A percentile compares a stretch with the other conserved stretches of the same genome.
Conservation (phyloP, 2,329 filamentous ascomycete genomes). For the Fusarium nematophilum region DNA sequence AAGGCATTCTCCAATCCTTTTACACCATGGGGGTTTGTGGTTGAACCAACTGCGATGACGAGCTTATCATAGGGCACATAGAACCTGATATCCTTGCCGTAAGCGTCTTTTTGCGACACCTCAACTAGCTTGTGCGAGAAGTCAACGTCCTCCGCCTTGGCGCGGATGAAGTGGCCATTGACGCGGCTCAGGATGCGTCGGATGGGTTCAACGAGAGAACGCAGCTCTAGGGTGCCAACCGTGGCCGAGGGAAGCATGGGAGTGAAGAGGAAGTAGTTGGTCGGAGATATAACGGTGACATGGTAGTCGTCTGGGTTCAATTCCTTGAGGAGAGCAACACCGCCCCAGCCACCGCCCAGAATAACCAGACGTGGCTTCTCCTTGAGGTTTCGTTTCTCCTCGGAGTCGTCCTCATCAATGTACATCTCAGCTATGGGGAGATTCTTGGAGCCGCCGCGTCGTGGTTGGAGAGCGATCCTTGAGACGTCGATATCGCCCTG, state of each 20-base stretch:
- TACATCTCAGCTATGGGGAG: constrained; percentile 89
- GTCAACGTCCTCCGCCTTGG: constrained; percentile 86
- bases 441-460: constrained; percentile 91
- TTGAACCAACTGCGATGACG: constrained; percentile 89
- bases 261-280: constrained; percentile 98
- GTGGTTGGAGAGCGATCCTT: constrained; percentile 81
- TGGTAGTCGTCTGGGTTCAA: constrained; percentile 93
- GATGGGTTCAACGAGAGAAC: constrained; percentile 93
- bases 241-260: constrained; percentile 98
- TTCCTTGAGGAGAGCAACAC: constrained; percentile 90
- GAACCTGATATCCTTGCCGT: constrained; percentile 82
- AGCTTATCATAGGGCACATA: constrained; percentile 98
- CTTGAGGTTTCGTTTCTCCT: constrained; percentile 76
- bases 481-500: constrained; percentile 84
- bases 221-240: constrained; percentile 90
- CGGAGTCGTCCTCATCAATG: constrained; percentile 87
- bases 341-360: constrained; percentile 94
- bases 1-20: constrained; percentile 93
- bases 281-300: constrained; percentile 92
- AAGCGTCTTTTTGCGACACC: constrained; percentile 76
- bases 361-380: constrained; percentile 94
- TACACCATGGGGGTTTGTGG: constrained; percentile 94
- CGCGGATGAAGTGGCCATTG: constrained; percentile 89
- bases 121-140: constrained; percentile 94
- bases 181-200: constrained; percentile 83